phyloP scores from a whole-genome alignment of 495 filamentous ascomycete genomes.

The Penicillium pancosmium region DNA sequence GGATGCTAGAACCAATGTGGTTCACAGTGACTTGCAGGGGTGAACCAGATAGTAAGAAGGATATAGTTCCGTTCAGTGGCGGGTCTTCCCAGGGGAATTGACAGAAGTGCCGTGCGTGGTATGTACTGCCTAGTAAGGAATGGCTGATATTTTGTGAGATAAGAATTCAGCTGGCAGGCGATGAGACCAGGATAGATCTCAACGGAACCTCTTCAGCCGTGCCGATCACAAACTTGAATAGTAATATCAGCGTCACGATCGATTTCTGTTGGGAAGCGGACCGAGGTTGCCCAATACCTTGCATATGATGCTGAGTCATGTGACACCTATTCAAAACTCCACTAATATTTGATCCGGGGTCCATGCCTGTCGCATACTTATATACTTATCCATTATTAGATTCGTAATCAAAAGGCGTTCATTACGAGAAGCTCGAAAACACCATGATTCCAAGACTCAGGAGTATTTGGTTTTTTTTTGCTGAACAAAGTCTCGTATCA shows the following conservation, averaged over 20 bases:
- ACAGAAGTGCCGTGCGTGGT: background rate
- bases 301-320: conserved; percentile 22
- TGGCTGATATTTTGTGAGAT: background rate
- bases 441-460: no score
- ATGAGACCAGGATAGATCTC: conserved; percentile 1
- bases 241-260: conserved; percentile 4
- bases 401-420: no score
- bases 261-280: conserved; percentile 17
- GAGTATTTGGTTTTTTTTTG: no score
- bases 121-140: conserved; percentile 3
- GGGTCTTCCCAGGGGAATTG: conserved; percentile 6
- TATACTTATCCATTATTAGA: no score
- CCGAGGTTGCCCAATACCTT: conserved; percentile 13
- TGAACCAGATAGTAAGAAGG: conserved; percentile 1
- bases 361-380: no score
- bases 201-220: conserved; percentile 5
- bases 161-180: conserved; percentile 5
- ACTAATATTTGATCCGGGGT: no score
- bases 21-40: background rate
- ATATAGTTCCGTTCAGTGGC: conserved; percentile 10
- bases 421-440: no score
- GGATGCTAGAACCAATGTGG: conserved; percentile 3
- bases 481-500: no score
- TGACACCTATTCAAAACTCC: background rate
- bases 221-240: conserved; percentile 12